Conservation (phyloP, 1,284 basidiomycete species). For the Leccinum insolens region DNA sequence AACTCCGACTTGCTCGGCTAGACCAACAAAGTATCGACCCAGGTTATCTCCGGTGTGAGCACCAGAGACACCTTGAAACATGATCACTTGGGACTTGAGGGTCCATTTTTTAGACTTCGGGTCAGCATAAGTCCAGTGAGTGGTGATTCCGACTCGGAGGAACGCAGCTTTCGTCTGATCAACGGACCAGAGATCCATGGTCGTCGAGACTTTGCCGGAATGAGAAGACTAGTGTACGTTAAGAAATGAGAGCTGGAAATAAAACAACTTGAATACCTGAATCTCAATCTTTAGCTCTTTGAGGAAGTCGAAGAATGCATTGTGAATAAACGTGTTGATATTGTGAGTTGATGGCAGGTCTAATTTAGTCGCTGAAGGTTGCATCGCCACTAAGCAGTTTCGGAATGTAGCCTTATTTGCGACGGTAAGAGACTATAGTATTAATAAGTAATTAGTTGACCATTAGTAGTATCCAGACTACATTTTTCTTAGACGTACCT, state of each 20-base stretch:
- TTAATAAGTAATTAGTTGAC: neutral
- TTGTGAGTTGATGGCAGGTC: neutral
- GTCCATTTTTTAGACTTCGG: neutral
- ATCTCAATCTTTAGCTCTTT: neutral
- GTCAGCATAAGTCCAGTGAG: neutral
- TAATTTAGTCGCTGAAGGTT: fast-evolving
- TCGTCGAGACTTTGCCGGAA: neutral
- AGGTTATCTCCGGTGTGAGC: neutral
- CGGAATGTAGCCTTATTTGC: neutral
- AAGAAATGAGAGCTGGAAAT: neutral
- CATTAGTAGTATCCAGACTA: neutral
- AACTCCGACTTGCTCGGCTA: neutral
- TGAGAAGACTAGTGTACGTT: neutral
- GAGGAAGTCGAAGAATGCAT: neutral
- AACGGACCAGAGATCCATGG: neutral
- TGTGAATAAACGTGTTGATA: neutral
- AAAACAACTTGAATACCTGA: neutral
- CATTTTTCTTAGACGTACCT: neutral
- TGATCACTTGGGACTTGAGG: neutral
- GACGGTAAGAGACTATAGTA: neutral
- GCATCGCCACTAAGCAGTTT: neutral
- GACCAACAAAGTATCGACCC: neutral
- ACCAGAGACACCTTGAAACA: neutral
- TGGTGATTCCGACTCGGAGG: too few species aligned
- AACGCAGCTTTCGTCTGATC: neutral